These are phyloP conservation scores for Neodidymelliopsis sp. DNA, from an alignment of 2,329 filamentous ascomycete genomes.

Conservation along the genomic window DNA sequence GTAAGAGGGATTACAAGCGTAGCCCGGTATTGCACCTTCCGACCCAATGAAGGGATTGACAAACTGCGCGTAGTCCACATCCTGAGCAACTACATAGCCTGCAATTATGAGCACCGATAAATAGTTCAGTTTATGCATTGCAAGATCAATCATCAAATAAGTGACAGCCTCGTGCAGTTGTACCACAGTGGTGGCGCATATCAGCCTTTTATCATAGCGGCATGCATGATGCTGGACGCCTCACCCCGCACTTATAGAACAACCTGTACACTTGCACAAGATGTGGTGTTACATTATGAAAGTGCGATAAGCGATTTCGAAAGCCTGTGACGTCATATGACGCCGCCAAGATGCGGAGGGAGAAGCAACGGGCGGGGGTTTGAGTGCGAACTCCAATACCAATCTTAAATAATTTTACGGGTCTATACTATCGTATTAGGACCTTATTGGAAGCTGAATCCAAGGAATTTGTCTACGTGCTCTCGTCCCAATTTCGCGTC, in stretches of 20 bases:
- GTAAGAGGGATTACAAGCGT: slow-evolving; percentile 34
- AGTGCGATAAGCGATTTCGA: not conserved
- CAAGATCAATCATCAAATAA: not conserved
- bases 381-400: not conserved
- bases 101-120: slow-evolving; percentile 1
- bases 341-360: slow-evolving; percentile 5
- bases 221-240: not conserved
- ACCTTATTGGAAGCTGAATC: no score
- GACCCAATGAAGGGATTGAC: slow-evolving; percentile 59
- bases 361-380: not conserved
- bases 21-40: slow-evolving; percentile 54
- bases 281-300: slow-evolving; percentile 13
- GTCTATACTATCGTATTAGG: no score
- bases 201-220: not conserved
- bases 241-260: slow-evolving; percentile 6
- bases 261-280: not conserved
- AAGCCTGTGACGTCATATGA: slow-evolving; percentile 9
- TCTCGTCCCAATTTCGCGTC: no score
- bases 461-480: no score
- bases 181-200: not conserved
- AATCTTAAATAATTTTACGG: not conserved
- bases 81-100: slow-evolving; percentile 19
- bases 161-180: not conserved
- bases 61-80: slow-evolving; percentile 42
- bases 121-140: not conserved